Evolutionary conservation across 2,329 filamentous ascomycete genomes (phyloP).

Genomic region (Dothideomycetidae sp.): DNA sequence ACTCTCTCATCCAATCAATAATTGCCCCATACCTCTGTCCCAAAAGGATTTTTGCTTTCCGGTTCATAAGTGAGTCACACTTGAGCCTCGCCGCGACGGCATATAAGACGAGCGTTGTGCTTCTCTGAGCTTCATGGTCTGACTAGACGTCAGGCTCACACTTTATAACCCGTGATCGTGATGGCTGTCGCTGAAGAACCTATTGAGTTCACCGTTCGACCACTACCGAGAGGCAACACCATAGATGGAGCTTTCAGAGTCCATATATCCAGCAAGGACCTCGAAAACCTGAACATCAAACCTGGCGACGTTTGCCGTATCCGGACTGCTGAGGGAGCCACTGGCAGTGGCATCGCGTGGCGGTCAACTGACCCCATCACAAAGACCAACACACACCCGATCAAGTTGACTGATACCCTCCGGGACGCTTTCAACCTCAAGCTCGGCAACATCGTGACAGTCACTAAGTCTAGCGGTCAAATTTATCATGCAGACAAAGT

Average conservation of each 20-base stretch:
- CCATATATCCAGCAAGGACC: constrained; percentile 40
- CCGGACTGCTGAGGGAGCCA: constrained; percentile 27
- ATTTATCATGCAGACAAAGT: constrained; percentile 45
- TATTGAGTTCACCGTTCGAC: constrained; percentile 37
- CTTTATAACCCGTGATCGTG: constrained; percentile 6
- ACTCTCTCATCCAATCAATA: no score
- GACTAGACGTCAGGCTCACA: constrained; percentile 4
- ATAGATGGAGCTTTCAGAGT: constrained; percentile 46
- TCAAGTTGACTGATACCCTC: constrained; percentile 57
- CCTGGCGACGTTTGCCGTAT: constrained; percentile 47
- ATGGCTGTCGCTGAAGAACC: constrained; percentile 8
- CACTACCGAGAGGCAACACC: constrained; percentile 33
- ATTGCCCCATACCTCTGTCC: no score
- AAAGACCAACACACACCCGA: constrained; percentile 52
- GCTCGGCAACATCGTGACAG: constrained; percentile 53
- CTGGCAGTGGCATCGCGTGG: constrained; percentile 50
- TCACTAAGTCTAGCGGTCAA: constrained; percentile 38
- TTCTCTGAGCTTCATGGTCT: neutral
- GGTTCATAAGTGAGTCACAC: no score
- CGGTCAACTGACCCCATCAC: constrained; percentile 35
- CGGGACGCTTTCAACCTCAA: constrained; percentile 60
- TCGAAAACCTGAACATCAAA: constrained; percentile 40
- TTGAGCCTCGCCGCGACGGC: no score
- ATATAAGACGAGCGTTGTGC: neutral
- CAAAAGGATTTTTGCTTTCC: no score